Base-by-base conservation (phyloP, 495 filamentous ascomycete species). In the Penicillium fimorum region DNA sequence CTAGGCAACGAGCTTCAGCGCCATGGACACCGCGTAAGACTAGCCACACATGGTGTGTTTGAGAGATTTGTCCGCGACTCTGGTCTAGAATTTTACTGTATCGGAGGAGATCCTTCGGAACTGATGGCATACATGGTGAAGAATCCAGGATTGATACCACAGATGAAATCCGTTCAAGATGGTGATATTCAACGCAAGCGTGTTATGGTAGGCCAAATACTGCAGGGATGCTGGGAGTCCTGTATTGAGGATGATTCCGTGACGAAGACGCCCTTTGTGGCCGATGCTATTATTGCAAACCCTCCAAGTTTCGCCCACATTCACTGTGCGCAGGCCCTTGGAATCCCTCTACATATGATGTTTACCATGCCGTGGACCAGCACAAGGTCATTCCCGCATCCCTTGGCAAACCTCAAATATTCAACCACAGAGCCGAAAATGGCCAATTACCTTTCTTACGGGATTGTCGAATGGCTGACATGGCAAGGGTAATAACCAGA, bases 241-340 rank as follows among this genome's bases (percentile, higher is more conserved):
- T 87, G 83, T 61, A 78, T 80, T 41, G 80, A 81, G 56, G 67
- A 75, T 50, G 69, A 77, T 53, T 53, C 50, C 0, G 49, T 57
- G 3, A 84, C 84, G 48, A 43, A 77, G 9, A 80, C 78, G 54
- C 80, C 81, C 0, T 86, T 87, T 59, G 71, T 84, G 5, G 84
- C 84, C 0, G 79, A 87, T 57, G 81, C 76, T 11, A 85, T 87
- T 50, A 84, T 87, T 49, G 82, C 84, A 2, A 86, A 85, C 58
- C 83, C 84, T 8, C 80, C 81, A 6, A 79, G 72, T 55, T 84
- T 85, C 65, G 83, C 82, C 2, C 83, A 85, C 68, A 61, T 84
- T 0, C 82, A 85, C 58, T 82, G 79, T 52, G 83, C 82, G 0
- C 72, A 86, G 63, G 77, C 75, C 30, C 63, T 87, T 11, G 73